These are phyloP conservation scores for Phytophthora litchii DNA, from an alignment of 352 stramenopile species.

Conservation along the genomic window DNA sequence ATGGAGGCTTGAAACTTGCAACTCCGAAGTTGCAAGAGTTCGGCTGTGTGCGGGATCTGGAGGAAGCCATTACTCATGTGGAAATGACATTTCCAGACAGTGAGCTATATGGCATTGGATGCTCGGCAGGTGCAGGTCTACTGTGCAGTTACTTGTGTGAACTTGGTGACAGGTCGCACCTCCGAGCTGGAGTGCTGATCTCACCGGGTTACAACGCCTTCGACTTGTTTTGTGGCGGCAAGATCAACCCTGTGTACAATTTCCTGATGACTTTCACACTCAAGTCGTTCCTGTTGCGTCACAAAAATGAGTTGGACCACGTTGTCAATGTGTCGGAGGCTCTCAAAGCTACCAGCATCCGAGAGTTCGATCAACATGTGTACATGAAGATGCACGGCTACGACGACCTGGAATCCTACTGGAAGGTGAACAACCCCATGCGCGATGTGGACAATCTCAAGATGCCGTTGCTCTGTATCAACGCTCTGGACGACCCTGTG, in stretches of 20 bases:
- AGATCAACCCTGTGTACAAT: slow-evolving; percentile 74
- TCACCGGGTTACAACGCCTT: slow-evolving; percentile 80
- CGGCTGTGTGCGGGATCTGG: slow-evolving; percentile 67
- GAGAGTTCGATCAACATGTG: slow-evolving; percentile 77
- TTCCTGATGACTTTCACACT: slow-evolving; percentile 81
- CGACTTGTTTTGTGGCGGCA: slow-evolving; percentile 72
- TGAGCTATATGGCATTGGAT: slow-evolving; percentile 71
- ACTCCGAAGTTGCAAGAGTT: slow-evolving; percentile 77
- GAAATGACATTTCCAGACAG: slow-evolving; percentile 51
- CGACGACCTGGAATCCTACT: slow-evolving; percentile 66
- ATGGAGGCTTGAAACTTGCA: slow-evolving; percentile 63
- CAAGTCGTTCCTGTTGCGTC: slow-evolving; percentile 66
- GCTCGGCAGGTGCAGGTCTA: slow-evolving; percentile 72
- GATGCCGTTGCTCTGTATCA: slow-evolving; percentile 73
- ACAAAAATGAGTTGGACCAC: slow-evolving; percentile 45
- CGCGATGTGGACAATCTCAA: slow-evolving; percentile 56
- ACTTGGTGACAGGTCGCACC: slow-evolving; percentile 50
- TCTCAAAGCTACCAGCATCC: slow-evolving; percentile 57
- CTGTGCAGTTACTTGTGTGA: slow-evolving; percentile 79
- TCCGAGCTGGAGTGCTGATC: slow-evolving; percentile 68
- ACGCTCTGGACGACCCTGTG: slow-evolving; percentile 78
- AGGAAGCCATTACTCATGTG: slow-evolving; percentile 58
- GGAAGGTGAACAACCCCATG: slow-evolving; percentile 80
- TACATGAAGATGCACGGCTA: slow-evolving; percentile 87
- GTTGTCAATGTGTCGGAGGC: slow-evolving; percentile 58